Conservation (phyloP, 139 green algal species). For the Chlorella vulgaris region DNA sequence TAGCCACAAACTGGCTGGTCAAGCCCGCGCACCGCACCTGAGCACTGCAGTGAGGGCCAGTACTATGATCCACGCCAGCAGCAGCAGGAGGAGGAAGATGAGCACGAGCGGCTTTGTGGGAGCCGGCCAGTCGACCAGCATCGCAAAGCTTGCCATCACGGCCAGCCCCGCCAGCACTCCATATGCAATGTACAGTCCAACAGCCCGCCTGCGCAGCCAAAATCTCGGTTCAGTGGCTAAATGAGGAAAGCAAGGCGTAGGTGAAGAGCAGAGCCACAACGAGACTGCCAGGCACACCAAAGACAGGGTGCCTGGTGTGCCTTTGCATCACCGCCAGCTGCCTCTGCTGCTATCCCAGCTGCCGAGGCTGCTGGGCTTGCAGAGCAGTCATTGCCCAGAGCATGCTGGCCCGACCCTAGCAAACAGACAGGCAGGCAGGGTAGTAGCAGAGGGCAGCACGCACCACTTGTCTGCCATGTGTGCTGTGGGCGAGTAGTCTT, state of each 20-base stretch:
- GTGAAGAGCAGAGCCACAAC: neutral
- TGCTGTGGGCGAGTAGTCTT: neutral
- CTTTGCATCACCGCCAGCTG: too few species aligned
- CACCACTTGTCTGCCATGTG: constrained; percentile 2
- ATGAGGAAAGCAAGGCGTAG: neutral
- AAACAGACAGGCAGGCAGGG: too few species aligned
- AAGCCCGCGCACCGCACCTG: neutral
- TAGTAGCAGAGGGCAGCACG: too few species aligned
- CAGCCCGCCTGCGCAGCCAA: neutral
- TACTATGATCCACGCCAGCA: constrained; percentile 8
- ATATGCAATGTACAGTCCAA: constrained; percentile 4
- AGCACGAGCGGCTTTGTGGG: constrained; percentile 1
- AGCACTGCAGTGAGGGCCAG: neutral
- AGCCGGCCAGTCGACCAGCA: neutral
- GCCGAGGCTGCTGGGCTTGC: too few species aligned
- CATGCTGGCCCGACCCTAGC: too few species aligned
- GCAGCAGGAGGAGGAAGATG: neutral
- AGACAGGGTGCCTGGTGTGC: too few species aligned
- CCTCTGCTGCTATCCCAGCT: too few species aligned
- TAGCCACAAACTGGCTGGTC: neutral
- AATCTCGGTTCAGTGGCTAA: too few species aligned
- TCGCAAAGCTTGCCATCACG: neutral
- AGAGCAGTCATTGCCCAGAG: too few species aligned
- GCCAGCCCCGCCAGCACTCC: neutral
- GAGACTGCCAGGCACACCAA: too few species aligned